These are phyloP conservation scores for Mortierella sp. DNA, from an alignment of 371 early-diverging fungal genomes.

Conservation along the genomic window DNA sequence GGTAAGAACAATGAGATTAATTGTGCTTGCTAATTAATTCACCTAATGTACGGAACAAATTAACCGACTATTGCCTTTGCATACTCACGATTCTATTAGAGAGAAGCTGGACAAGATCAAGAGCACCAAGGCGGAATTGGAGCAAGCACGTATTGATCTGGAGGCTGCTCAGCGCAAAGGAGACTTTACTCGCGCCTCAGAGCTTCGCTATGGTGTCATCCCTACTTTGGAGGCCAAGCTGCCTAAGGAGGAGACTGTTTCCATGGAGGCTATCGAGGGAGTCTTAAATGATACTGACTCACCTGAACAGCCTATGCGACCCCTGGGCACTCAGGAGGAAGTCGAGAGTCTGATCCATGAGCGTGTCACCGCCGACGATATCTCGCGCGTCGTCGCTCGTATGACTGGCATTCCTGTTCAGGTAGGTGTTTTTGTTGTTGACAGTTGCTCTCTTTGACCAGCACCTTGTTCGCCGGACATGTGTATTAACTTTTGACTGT, in stretches of 20 bases:
- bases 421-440: slow-evolving; percentile 32
- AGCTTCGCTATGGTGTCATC: slow-evolving; percentile 89
- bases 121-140: slow-evolving; percentile 76
- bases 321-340: slow-evolving; percentile 63
- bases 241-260: slow-evolving; percentile 66
- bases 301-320: slow-evolving; percentile 26
- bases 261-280: slow-evolving; percentile 36
- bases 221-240: slow-evolving; percentile 85
- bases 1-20: slow-evolving; percentile 41
- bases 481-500: neutral
- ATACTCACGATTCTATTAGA: slow-evolving; percentile 15
- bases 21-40: neutral
- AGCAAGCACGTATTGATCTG: slow-evolving; percentile 83
- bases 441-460: neutral
- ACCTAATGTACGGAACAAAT: slow-evolving; percentile 13
- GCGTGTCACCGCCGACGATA: slow-evolving; percentile 88
- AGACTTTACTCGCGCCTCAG: slow-evolving; percentile 83
- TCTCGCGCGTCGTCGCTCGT: slow-evolving; percentile 88
- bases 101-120: slow-evolving; percentile 82
- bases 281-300: slow-evolving; percentile 29
- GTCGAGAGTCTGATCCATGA: slow-evolving; percentile 81
- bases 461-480: neutral
- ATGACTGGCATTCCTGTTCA: slow-evolving; percentile 94
- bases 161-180: slow-evolving; percentile 79
- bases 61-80: neutral